Evolutionary conservation across 306 rosid genomes (phyloP).

Genomic region (Quillaja saponaria): DNA sequence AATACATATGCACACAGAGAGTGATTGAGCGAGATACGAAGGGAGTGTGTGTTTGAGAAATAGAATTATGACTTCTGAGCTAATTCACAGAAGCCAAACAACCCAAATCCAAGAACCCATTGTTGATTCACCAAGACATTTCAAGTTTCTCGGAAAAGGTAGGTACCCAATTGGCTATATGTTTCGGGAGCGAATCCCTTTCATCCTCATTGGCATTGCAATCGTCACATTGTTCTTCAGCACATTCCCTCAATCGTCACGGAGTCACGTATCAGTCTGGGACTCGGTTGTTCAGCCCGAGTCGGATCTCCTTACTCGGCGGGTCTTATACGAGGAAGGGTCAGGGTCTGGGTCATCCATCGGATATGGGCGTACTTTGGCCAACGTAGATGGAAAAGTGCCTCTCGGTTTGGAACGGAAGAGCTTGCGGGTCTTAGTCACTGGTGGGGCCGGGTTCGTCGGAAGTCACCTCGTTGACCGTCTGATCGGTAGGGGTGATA

Average conservation of each 20-base stretch:
- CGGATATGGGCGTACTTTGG: not conserved
- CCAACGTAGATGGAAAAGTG: slow-evolving; percentile 33
- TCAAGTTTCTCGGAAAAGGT: not conserved
- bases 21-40: no score
- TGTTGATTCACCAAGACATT: not conserved
- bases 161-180: slow-evolving; percentile 16
- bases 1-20: no score
- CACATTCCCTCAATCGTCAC: slow-evolving; percentile 15
- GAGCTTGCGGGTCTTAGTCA: slow-evolving; percentile 63
- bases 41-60: no score
- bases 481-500: slow-evolving; percentile 73
- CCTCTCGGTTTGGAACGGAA: slow-evolving; percentile 42
- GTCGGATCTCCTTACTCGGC: slow-evolving; percentile 38
- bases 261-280: not conserved
- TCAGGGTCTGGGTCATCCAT: not conserved
- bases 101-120: slow-evolving; percentile 5
- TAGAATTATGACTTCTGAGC: slow-evolving; percentile 38
- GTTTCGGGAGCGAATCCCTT: slow-evolving; percentile 36
- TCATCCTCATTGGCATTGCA: slow-evolving; percentile 42
- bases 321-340: slow-evolving; percentile 47
- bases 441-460: slow-evolving; percentile 97
- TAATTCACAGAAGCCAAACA: slow-evolving; percentile 46
- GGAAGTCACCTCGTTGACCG: slow-evolving; percentile 96
- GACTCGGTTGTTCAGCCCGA: slow-evolving; percentile 1
- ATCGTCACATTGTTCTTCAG: slow-evolving; percentile 48